phyloP scores from a whole-genome alignment of 345 rosid genomes.

The Pistacia vera region DNA sequence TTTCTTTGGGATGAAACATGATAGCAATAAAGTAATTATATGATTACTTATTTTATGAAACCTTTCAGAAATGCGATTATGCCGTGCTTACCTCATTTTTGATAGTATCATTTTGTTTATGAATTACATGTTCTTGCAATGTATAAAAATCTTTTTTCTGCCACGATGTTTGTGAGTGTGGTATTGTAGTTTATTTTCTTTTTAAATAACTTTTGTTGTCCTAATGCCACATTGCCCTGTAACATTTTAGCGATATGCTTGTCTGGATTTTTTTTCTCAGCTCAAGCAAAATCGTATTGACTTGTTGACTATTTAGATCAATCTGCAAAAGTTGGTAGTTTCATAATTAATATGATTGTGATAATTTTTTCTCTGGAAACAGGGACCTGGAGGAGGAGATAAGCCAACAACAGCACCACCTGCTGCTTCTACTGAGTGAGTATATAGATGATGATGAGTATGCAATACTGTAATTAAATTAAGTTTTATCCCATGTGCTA shows the following conservation, averaged over 20 bases:
- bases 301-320: too few species aligned
- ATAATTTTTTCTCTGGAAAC: not conserved
- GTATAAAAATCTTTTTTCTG: not conserved
- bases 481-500: not conserved
- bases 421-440: constrained; percentile 43
- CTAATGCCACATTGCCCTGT: not conserved
- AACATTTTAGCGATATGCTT: not conserved
- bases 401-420: constrained; percentile 37
- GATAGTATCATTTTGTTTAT: too few species aligned
- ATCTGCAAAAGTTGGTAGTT: too few species aligned
- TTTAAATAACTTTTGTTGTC: not conserved
- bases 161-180: not conserved
- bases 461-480: not conserved
- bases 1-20: not conserved
- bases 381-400: constrained; percentile 68
- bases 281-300: not conserved
- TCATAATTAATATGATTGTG: not conserved
- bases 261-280: not conserved
- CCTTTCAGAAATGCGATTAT: not conserved
- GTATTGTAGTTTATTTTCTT: not conserved
- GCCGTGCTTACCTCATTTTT: not conserved
- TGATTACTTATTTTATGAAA: not conserved
- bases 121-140: not conserved
- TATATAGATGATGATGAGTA: not conserved
- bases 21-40: not conserved